phyloP scores from a whole-genome alignment of 1,284 basidiomycete species.

The Leccinum fuscescens region DNA sequence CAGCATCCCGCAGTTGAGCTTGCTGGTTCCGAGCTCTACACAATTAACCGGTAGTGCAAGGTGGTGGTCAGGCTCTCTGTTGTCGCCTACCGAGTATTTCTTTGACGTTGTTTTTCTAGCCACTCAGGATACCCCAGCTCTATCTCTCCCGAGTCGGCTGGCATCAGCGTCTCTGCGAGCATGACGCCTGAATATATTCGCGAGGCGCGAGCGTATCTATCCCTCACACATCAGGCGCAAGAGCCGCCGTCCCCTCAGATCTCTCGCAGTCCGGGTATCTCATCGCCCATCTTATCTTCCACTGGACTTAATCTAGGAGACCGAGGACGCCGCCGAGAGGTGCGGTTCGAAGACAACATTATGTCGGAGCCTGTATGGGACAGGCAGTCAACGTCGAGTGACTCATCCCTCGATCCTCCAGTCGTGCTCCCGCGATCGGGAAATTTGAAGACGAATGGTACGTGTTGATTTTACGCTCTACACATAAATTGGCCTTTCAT shows the following conservation, averaged over 20 bases:
- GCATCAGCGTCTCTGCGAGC: slow-evolving; percentile 32
- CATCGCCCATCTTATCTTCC: slow-evolving; percentile 34
- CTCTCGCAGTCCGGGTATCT: slow-evolving; percentile 22
- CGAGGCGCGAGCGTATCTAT: slow-evolving; percentile 34
- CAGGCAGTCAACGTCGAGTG: slow-evolving; percentile 33
- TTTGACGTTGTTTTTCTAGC: slow-evolving; percentile 22
- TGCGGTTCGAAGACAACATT: slow-evolving; percentile 37
- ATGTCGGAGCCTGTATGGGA: slow-evolving; percentile 34
- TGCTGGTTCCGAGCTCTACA: slow-evolving; percentile 28
- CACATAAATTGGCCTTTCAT: not conserved
- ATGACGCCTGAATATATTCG: slow-evolving; percentile 36
- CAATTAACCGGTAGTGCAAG: slow-evolving; percentile 18
- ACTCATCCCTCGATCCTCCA: slow-evolving; percentile 31
- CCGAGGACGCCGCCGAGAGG: slow-evolving; percentile 33
- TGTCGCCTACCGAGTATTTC: not conserved
- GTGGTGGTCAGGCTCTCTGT: slow-evolving; percentile 5
- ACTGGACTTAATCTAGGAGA: slow-evolving; percentile 28
- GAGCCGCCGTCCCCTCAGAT: slow-evolving; percentile 11
- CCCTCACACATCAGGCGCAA: slow-evolving; percentile 26
- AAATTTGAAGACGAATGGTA: slow-evolving; percentile 22
- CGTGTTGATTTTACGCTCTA: not conserved
- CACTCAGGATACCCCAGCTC: slow-evolving; percentile 30
- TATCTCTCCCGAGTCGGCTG: slow-evolving; percentile 36
- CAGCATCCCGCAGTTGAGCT: slow-evolving; percentile 27
- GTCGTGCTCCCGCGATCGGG: slow-evolving; percentile 15